phyloP scores from a whole-genome alignment of 257 asterid species.

The Solanum phureja region DNA sequence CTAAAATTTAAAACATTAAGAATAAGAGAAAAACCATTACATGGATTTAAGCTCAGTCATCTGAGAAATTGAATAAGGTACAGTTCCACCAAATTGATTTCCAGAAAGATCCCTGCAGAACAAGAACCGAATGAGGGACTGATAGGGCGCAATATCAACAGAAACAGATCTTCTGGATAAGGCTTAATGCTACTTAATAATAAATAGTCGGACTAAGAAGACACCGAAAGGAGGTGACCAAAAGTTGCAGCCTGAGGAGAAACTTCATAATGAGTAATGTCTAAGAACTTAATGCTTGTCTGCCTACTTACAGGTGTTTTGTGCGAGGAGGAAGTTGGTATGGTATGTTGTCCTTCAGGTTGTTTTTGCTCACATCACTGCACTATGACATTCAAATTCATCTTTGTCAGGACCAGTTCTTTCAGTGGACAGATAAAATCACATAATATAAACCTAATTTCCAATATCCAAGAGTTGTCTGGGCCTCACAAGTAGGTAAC shows the following conservation, averaged over 20 bases:
- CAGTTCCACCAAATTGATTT: slow-evolving; percentile 25
- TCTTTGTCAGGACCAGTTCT: slow-evolving; percentile 10
- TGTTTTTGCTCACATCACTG: slow-evolving; percentile 67
- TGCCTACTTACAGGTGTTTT: slow-evolving; percentile 32
- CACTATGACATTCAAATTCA: slow-evolving; percentile 30
- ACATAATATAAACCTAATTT: not conserved
- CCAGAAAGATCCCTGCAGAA: slow-evolving; percentile 33
- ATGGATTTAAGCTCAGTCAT: slow-evolving; percentile 28
- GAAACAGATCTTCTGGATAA: not conserved
- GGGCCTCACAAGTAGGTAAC: slow-evolving; percentile 47
- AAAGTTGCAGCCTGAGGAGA: not conserved
- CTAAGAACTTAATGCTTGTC: not conserved
- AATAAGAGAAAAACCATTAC: slow-evolving; percentile 8
- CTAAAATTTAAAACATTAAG: not conserved
- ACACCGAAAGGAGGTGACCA: not conserved
- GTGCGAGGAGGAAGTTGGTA: slow-evolving; percentile 54
- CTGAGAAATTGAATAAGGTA: slow-evolving; percentile 49
- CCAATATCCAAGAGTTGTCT: slow-evolving; percentile 6
- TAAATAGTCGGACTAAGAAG: not conserved
- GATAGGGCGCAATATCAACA: not conserved
- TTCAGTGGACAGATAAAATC: not conserved
- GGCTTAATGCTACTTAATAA: not conserved
- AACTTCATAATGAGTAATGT: not conserved
- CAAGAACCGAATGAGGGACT: not conserved
- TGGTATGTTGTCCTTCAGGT: slow-evolving; percentile 42